These are phyloP conservation scores for Sphaerulina vaccinii DNA, from an alignment of 2,329 filamentous ascomycete species.

Conservation along the genomic window DNA sequence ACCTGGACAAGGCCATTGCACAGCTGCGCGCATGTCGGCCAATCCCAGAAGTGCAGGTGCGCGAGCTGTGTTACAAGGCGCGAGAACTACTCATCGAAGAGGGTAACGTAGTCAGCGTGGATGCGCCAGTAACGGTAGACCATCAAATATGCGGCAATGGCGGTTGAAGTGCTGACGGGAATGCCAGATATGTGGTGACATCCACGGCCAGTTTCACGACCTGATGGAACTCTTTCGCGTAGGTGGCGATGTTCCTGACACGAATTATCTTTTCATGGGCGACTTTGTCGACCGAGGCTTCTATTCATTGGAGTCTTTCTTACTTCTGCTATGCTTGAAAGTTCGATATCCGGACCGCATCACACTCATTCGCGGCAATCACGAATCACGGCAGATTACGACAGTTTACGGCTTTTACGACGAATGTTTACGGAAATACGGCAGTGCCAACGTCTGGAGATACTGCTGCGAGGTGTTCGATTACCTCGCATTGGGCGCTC, in stretches of 20 bases:
- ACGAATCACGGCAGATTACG: constrained; percentile 91
- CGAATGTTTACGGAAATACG: constrained; percentile 93
- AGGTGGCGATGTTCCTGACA: constrained; percentile 93
- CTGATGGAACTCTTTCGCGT: constrained; percentile 99
- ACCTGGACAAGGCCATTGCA: constrained; percentile 91
- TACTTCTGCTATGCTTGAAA: constrained; percentile 92
- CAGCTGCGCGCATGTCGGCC: constrained; percentile 93
- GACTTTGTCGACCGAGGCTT: constrained; percentile 98
- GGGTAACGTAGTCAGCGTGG: constrained; percentile 92
- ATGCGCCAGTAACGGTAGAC: constrained; percentile 85
- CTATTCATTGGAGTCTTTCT: constrained; percentile 95
- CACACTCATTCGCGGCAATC: constrained; percentile 79
- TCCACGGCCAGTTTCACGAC: constrained; percentile 98
- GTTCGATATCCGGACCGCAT: constrained; percentile 97
- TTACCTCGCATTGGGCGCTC: constrained; percentile 85
- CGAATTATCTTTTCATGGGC: constrained; percentile 95
- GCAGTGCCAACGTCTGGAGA: constrained; percentile 93
- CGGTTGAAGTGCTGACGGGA: constrained; percentile 17
- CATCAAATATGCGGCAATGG: not conserved
- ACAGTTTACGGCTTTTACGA: constrained; percentile 98
- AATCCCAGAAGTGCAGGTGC: constrained; percentile 91
- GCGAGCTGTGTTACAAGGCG: constrained; percentile 95
- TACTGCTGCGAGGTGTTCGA: constrained; percentile 97
- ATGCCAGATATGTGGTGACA: constrained; percentile 83
- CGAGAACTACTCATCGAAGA: constrained; percentile 95